Evolutionary conservation across 2,329 filamentous ascomycete species (phyloP).

Genomic region (Nemania sp.): DNA sequence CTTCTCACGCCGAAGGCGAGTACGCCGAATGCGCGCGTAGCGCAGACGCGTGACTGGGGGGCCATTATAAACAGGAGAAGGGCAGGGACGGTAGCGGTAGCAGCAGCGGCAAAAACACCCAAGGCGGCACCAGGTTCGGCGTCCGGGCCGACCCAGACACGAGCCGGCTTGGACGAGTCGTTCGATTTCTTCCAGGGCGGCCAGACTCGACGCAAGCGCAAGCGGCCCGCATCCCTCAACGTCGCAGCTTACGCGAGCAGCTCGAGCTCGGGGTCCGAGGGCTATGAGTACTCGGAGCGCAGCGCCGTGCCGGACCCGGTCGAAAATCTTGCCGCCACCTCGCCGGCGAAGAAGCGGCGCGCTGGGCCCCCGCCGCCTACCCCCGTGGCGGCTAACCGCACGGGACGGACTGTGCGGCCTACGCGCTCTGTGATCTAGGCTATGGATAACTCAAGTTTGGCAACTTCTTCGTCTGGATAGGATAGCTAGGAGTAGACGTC

Average conservation of each 20-base stretch:
- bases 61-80: neutral
- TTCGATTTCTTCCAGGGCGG: neutral
- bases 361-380: neutral
- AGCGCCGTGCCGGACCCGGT: slow-evolving; percentile 43
- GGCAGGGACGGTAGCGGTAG: neutral
- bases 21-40: no score
- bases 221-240: slow-evolving; percentile 3
- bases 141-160: no score
- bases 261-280: slow-evolving; percentile 13
- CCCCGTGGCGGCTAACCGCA: slow-evolving; percentile 15
- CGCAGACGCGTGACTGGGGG: neutral
- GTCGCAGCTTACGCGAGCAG: neutral
- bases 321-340: slow-evolving; percentile 36
- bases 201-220: slow-evolving; percentile 36
- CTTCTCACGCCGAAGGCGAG: no score
- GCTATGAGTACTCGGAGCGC: slow-evolving; percentile 46
- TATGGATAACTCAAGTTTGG: neutral
- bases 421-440: slow-evolving; percentile 16
- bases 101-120: neutral
- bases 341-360: neutral
- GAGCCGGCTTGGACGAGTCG: no score
- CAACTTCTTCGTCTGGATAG: neutral
- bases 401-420: slow-evolving; percentile 15
- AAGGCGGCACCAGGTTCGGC: no score
- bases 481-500: slow-evolving; percentile 5